phyloP scores from a whole-genome alignment of 2,329 filamentous ascomycete species.

The Botryotinia calthae region DNA sequence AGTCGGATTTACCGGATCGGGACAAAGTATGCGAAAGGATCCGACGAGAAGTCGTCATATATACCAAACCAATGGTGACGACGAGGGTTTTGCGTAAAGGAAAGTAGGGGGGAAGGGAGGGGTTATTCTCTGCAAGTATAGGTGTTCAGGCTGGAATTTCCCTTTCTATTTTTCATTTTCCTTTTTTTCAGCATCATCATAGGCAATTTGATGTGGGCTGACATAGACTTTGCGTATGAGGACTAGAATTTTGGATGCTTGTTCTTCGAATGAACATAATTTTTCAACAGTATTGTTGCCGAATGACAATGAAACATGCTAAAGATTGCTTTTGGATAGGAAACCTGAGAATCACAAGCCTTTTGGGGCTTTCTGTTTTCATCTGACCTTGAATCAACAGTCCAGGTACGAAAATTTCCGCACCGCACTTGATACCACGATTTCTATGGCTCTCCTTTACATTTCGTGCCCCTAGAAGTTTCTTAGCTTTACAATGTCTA shows the following conservation, averaged over 20 bases:
- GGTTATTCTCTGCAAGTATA: slow-evolving; percentile 39
- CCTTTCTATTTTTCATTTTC: slow-evolving; percentile 23
- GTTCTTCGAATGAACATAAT: slow-evolving; percentile 29
- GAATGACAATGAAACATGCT: slow-evolving; percentile 22
- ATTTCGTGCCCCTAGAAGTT: background rate
- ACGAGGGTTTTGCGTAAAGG: slow-evolving; percentile 47
- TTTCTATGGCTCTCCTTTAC: background rate
- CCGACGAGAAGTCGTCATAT: slow-evolving; percentile 77
- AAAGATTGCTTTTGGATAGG: slow-evolving; percentile 23
- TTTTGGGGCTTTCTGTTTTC: background rate
- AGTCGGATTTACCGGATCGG: slow-evolving; percentile 97
- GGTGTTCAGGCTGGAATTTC: slow-evolving; percentile 37
- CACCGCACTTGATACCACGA: background rate
- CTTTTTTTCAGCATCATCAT: slow-evolving; percentile 20
- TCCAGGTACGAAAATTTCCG: slow-evolving; percentile 12
- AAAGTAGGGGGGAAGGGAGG: slow-evolving; percentile 36
- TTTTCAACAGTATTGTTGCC: slow-evolving; percentile 15
- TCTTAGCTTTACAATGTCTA: background rate
- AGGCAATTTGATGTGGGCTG: slow-evolving; percentile 44
- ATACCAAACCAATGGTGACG: slow-evolving; percentile 73
- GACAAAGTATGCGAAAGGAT: slow-evolving; percentile 94
- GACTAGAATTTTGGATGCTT: slow-evolving; percentile 26
- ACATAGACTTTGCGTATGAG: slow-evolving; percentile 36
- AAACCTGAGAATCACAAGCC: slow-evolving; percentile 12
- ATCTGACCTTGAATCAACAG: slow-evolving; percentile 10